Percentiles rank a stretch among this genome's conserved stretches.
These are phyloP conservation scores for Fusarium sp. DNA, from an alignment of 2,329 filamentous ascomycete species.

Conservation along the genomic window DNA sequence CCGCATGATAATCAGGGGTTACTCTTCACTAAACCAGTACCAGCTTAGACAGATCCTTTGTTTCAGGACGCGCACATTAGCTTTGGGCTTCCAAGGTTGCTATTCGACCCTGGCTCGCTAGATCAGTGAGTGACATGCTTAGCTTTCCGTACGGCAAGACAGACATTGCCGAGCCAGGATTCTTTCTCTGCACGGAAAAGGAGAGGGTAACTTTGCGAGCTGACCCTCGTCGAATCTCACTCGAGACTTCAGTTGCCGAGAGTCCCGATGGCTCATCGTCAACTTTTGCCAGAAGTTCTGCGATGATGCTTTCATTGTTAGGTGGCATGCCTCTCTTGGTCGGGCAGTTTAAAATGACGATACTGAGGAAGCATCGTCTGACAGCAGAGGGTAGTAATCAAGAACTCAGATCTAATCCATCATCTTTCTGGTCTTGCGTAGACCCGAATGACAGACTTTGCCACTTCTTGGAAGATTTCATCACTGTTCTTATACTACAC, in stretches of 20 bases:
- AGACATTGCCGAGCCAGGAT: neutral
- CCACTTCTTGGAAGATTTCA: neutral
- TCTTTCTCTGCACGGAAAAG: neutral
- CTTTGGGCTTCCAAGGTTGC: neutral
- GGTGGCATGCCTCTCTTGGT: too few relatives aligned
- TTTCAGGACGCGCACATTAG: neutral
- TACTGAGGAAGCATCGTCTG: neutral
- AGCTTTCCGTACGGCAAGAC: neutral
- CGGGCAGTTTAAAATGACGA: accelerated
- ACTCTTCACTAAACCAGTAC: neutral
- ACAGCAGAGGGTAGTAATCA: neutral
- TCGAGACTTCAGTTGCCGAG: neutral
- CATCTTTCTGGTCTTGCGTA: neutral
- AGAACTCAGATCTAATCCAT: neutral
- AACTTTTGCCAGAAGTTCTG: neutral
- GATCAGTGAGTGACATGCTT: neutral
- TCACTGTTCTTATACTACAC: neutral
- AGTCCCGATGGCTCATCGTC: neutral
- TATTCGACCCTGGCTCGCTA: neutral
- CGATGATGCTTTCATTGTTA: too few relatives aligned
- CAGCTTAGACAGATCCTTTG: too few relatives aligned
- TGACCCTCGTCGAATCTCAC: neutral
- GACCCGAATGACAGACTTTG: neutral
- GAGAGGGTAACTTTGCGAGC: neutral
- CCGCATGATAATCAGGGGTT: neutral